These are phyloP conservation scores for Sporisorium reilianum DNA, from an alignment of 1,284 basidiomycete genomes.

Conservation along the genomic window DNA sequence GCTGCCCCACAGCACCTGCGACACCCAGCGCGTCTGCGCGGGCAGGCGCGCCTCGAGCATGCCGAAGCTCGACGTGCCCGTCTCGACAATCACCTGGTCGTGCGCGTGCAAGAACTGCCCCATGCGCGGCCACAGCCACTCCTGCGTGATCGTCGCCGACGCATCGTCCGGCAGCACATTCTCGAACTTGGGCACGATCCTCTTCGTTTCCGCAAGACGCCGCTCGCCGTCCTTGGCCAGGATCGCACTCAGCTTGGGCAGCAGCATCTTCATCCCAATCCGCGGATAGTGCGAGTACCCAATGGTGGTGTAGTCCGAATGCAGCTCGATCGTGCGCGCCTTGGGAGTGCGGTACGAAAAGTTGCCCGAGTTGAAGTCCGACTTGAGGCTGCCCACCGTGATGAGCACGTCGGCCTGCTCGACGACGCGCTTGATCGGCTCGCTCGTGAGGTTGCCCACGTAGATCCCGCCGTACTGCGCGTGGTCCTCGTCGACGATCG, in stretches of 20 bases:
- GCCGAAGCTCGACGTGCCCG: constrained; percentile 59
- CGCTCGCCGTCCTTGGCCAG: constrained; percentile 18
- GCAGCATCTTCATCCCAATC: constrained; percentile 65
- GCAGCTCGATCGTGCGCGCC: constrained; percentile 76
- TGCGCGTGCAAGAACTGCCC: constrained; percentile 79
- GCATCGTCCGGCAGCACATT: constrained; percentile 34
- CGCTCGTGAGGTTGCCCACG: constrained; percentile 60
- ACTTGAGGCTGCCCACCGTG: constrained; percentile 82
- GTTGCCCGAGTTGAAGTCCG: constrained; percentile 91
- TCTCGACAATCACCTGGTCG: constrained; percentile 62
- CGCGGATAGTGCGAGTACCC: constrained; percentile 71
- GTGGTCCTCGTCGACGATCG: constrained; percentile 81
- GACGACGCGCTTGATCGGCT: constrained; percentile 79
- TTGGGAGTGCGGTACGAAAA: constrained; percentile 67
- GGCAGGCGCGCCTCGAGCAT: constrained; percentile 50
- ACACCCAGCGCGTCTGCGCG: constrained; percentile 62
- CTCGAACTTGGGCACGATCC: constrained; percentile 31
- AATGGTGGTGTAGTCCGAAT: constrained; percentile 73
- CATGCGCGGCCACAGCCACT: constrained; percentile 84
- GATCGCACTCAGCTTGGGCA: constrained; percentile 54
- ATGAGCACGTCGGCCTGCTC: constrained; percentile 86
- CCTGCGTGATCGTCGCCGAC: constrained; percentile 54
- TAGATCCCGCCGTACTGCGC: constrained; percentile 88
- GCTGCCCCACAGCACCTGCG: constrained; percentile 80
- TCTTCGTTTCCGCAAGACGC: constrained; percentile 31